Evolutionary conservation across 768 basidiomycete genomes (phyloP), one percentile per base, ranked within the genome.

Genomic region (Collybia sordida): DNA sequence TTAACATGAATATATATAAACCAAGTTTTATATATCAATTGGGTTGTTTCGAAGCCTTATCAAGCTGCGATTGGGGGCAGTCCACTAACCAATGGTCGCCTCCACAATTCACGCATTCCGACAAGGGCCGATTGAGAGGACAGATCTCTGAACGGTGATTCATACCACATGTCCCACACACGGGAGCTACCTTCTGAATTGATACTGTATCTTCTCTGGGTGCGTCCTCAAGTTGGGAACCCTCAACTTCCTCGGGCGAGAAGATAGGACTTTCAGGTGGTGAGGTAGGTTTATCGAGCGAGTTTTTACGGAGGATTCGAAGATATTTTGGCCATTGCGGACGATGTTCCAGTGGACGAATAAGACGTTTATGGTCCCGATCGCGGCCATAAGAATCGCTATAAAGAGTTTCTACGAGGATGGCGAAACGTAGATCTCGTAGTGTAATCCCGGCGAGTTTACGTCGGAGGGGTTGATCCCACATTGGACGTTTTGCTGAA

Each of bases 341-440:
- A 4, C 1, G n/a, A 41, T n/a, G 19, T 24, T 39, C 6, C 24
- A 38, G 6, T 41, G 52, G 11, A 19, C 17, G 19, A 2, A 15
- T n/a, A 9, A 19, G 22, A 47, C 40, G 36, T 37, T 44, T 23
- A 48, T 42, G 5, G 27, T 31, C 6, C 21, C 23, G n/a, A 14
- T 31, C 37, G 18, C 47, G 50, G 8, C 23, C 39, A 38, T 39
- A 53, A 4, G 40, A 6, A 8, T 42, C 14, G 0, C 14, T 17
- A 45, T 52, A 59, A 6, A 58, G 45, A 0, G 21, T 50, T 54
- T 83, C 79, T n/a, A 76, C 54, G 11, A 64, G 62, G 6, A 64
- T 60, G 6, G 79, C 81, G 27, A 81, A 62, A 40, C 80, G 77
- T 25, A 81, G 48, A 53, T 84, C 82, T 24, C 77, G 77, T 4